phyloP scores from a whole-genome alignment of 805 yeast species.

The Spathaspora arborariae region DNA sequence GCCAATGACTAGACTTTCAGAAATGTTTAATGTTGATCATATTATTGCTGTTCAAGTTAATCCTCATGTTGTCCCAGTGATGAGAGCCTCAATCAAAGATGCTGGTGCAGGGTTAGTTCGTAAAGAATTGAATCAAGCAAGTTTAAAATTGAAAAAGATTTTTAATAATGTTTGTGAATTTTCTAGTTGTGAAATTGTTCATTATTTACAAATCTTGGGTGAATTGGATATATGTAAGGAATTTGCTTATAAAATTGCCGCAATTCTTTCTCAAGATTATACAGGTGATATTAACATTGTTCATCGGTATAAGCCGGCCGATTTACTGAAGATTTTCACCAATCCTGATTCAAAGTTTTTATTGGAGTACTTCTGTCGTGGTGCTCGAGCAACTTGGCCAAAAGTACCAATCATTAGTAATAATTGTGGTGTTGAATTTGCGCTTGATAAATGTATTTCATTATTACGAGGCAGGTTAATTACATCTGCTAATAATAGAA shows the following conservation, averaged over 20 bases:
- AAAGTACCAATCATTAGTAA: conserved; percentile 79
- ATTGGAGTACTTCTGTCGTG: conserved; percentile 66
- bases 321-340: conserved; percentile 58
- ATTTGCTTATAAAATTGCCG: conserved; percentile 64
- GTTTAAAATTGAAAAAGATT: conserved; percentile 50
- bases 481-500: conserved; percentile 17
- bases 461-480: conserved; percentile 59
- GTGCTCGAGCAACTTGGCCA: conserved; percentile 94
- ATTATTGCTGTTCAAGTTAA: conserved; percentile 97
- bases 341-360: conserved; percentile 83
- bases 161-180: conserved; percentile 56
- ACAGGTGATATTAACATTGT: conserved; percentile 92
- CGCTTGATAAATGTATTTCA: conserved; percentile 77
- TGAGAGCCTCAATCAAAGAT: conserved; percentile 63
- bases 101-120: conserved; percentile 72
- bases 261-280: conserved; percentile 80
- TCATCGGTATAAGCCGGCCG: conserved; percentile 64
- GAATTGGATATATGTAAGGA: conserved; percentile 78
- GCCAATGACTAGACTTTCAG: conserved; percentile 85
- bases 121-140: conserved; percentile 39
- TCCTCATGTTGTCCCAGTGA: conserved; percentile 89
- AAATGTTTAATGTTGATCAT: conserved; percentile 96
- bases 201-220: conserved; percentile 65
- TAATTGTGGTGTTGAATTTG: conserved; percentile 87
- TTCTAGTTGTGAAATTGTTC: conserved; percentile 68